Percentiles rank a stretch among this genome's conserved stretches.
Conservation (phyloP, 2,329 filamentous ascomycete species). For the Ophiostoma montium region DNA sequence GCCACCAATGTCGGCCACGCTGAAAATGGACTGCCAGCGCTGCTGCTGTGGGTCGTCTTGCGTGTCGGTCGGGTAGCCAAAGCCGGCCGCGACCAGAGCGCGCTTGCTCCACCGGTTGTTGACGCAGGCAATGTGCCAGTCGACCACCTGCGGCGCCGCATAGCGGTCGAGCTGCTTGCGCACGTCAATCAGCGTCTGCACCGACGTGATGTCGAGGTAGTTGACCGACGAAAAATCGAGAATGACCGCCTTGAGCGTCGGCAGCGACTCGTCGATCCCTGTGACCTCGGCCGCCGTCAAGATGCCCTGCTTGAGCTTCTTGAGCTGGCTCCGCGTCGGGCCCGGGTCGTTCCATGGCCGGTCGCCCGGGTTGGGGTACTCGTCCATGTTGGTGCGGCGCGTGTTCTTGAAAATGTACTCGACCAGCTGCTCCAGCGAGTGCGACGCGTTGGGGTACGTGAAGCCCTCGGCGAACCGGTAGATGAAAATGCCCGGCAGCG, state of each 20-base stretch:
- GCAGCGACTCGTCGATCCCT: conserved; percentile 15
- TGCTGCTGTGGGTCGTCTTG: conserved; percentile 40
- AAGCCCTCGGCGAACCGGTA: conserved; percentile 91
- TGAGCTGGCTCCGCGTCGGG: conserved; percentile 35
- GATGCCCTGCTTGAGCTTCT: conserved; percentile 15
- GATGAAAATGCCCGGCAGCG: conserved; percentile 88
- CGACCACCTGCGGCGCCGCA: conserved; percentile 30
- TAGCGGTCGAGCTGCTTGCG: conserved; percentile 40
- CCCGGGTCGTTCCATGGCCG: conserved; percentile 93
- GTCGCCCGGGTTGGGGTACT: conserved; percentile 55
- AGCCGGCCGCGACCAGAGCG: conserved; percentile 40
- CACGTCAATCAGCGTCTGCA: conserved; percentile 42
- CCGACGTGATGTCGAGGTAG: conserved; percentile 40
- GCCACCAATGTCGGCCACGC: conserved; percentile 71
- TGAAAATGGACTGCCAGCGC: conserved; percentile 92
- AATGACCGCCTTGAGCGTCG: conserved; percentile 33
- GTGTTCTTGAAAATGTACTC: conserved; percentile 56
- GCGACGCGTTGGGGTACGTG: conserved; percentile 88
- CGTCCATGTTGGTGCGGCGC: conserved; percentile 57
- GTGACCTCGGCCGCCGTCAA: conserved; percentile 9
- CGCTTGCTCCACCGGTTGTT: conserved; percentile 43
- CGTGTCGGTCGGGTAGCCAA: conserved; percentile 45
- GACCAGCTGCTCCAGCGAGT: conserved; percentile 69
- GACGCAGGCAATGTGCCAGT: conserved; percentile 41
- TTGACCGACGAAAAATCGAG: conserved; percentile 45